These are phyloP conservation scores for Eutypa lata DNA, from an alignment of 2,329 filamentous ascomycete species.

Conservation along the genomic window DNA sequence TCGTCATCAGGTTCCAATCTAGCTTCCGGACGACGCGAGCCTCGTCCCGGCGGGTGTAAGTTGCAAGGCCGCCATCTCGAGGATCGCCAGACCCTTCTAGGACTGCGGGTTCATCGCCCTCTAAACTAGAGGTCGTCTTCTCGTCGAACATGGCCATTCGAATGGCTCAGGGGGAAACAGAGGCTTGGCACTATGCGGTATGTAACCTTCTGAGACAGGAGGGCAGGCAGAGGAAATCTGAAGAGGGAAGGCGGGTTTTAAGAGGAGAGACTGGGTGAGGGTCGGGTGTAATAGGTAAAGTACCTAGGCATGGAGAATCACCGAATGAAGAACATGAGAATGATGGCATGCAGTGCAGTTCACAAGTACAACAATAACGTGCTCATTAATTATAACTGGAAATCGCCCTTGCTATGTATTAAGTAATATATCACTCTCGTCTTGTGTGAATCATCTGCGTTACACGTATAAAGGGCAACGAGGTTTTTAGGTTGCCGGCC, in stretches of 20 bases:
- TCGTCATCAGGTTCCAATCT: constrained; percentile 20
- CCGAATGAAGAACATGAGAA: too few relatives aligned
- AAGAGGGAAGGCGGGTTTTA: background rate
- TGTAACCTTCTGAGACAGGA: constrained; percentile 6
- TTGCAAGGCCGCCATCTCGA: constrained; percentile 4
- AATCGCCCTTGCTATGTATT: too few relatives aligned
- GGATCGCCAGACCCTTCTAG: background rate
- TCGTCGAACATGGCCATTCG: constrained; percentile 9
- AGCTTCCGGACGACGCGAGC: constrained; percentile 20
- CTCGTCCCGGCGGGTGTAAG: constrained; percentile 11
- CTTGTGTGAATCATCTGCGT: too few relatives aligned
- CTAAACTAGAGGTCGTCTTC: constrained; percentile 8
- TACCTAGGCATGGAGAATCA: too few relatives aligned
- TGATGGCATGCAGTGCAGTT: too few relatives aligned
- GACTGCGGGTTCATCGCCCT: constrained; percentile 10
- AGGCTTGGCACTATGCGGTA: constrained; percentile 1
- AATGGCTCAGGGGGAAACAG: background rate
- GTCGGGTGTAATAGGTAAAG: too few relatives aligned
- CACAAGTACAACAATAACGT: too few relatives aligned
- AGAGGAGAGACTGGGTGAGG: too few relatives aligned
- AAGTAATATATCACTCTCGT: too few relatives aligned
- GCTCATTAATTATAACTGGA: too few relatives aligned
- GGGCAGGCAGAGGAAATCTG: background rate
- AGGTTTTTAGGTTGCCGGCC: too few relatives aligned
- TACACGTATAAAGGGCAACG: too few relatives aligned